phyloP scores from a whole-genome alignment of 139 green algal species.

The Tetraselmis striata region DNA sequence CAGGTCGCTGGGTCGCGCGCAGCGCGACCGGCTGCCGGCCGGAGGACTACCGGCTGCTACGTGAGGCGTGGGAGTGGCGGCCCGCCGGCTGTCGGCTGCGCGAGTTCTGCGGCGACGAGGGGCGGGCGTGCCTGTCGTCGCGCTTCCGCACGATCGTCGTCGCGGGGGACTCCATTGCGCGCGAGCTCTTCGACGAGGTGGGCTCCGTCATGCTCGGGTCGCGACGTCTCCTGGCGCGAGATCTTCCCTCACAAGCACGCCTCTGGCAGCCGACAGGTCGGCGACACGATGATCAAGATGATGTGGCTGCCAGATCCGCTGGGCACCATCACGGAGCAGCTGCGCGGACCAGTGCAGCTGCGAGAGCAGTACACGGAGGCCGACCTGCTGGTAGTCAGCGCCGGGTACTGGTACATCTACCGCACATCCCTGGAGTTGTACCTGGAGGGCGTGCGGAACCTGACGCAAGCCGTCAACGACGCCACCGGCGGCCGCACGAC shows the following conservation, averaged over 20 bases:
- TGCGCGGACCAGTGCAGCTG: neutral
- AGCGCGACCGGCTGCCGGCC: neutral
- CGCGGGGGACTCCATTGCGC: conserved; percentile 1
- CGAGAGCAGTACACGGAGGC: conserved; percentile 2
- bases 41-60: neutral
- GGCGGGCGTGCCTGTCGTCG: neutral
- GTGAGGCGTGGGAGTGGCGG: conserved; percentile 1
- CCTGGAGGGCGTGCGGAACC: neutral
- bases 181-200: conserved; percentile 5
- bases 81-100: neutral
- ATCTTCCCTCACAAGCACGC: conserved; percentile 4
- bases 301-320: conserved; percentile 1
- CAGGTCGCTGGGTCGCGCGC: neutral
- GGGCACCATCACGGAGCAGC: neutral
- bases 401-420: conserved; percentile 9
- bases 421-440: neutral
- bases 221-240: conserved; percentile 1
- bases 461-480: neutral
- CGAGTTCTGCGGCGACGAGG: neutral
- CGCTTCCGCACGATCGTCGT: neutral
- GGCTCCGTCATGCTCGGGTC: neutral
- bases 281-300: neutral
- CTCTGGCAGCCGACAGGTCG: neutral
- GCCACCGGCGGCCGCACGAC: neutral
- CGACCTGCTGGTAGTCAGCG: neutral